Percentiles rank a stretch among this genome's conserved stretches.
These are phyloP conservation scores for Lasiosphaeria ovina DNA, from an alignment of 495 filamentous ascomycete species.

Conservation along the genomic window DNA sequence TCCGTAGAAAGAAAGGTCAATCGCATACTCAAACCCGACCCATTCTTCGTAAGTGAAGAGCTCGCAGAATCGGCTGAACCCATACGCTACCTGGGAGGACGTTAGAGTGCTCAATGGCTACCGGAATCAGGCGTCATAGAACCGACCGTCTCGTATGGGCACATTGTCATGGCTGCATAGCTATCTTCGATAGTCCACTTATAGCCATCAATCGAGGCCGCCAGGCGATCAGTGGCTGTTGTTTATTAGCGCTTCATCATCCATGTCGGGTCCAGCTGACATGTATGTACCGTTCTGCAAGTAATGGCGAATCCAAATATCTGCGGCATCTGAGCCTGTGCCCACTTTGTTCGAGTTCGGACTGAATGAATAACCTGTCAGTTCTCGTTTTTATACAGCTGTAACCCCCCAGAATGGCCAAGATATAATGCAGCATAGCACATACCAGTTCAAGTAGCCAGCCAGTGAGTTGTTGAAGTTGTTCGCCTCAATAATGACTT, in stretches of 20 bases:
- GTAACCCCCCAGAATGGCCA: no score
- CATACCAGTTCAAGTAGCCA: conserved; percentile 32
- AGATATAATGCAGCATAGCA: no score
- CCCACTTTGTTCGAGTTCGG: conserved; percentile 59
- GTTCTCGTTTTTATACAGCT: no score
- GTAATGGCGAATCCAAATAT: conserved; percentile 57
- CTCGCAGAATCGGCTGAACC: conserved; percentile 67
- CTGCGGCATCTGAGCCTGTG: conserved; percentile 48
- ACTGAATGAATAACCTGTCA: not conserved
- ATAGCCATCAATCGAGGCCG: conserved; percentile 45
- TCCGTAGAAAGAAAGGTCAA: conserved; percentile 61
- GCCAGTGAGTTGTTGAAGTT: conserved; percentile 72
- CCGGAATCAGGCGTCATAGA: not conserved
- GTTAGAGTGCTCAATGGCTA: not conserved
- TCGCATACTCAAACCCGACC: conserved; percentile 67
- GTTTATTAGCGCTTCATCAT: conserved; percentile 1
- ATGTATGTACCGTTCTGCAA: conserved; percentile 29
- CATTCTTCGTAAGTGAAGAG: conserved; percentile 72
- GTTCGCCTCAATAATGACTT: conserved; percentile 62
- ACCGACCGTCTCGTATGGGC: conserved; percentile 67
- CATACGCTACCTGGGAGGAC: conserved; percentile 43
- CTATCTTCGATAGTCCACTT: conserved; percentile 51
- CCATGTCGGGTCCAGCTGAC: not conserved
- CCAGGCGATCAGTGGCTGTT: conserved; percentile 47
- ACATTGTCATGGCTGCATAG: conserved; percentile 64